phyloP scores from a whole-genome alignment of 371 early-diverging fungal species.

The Mucor circinelloides region DNA sequence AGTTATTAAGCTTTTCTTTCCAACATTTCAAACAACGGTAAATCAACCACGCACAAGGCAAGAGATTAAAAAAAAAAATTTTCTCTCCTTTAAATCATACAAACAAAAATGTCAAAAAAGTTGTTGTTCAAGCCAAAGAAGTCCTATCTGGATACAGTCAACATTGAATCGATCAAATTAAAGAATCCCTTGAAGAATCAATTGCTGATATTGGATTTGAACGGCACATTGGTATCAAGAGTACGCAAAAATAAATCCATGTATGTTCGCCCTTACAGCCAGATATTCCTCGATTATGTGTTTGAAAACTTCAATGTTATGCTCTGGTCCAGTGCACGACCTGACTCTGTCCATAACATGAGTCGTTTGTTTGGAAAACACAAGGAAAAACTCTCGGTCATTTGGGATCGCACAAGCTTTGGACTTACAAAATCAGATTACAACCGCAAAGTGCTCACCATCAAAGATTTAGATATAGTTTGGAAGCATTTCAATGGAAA shows the following conservation, averaged over 20 bases:
- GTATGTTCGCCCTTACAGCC: slow-evolving; percentile 58
- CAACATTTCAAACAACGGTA: neutral
- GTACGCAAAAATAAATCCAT: slow-evolving; percentile 29
- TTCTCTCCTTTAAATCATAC: neutral
- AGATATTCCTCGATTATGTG: slow-evolving; percentile 62
- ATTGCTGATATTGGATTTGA: slow-evolving; percentile 73
- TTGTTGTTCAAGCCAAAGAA: neutral
- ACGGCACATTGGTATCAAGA: slow-evolving; percentile 70
- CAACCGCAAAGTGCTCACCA: slow-evolving; percentile 51
- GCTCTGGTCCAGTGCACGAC: slow-evolving; percentile 81
- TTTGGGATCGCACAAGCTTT: slow-evolving; percentile 69
- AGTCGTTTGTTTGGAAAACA: slow-evolving; percentile 50
- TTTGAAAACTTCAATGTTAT: slow-evolving; percentile 68
- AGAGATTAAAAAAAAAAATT: neutral
- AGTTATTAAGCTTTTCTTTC: neutral
- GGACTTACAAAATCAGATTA: slow-evolving; percentile 49
- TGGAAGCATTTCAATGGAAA: slow-evolving; percentile 41
- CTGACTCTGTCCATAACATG: slow-evolving; percentile 63
- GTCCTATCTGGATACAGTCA: slow-evolving; percentile 13
- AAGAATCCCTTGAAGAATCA: slow-evolving; percentile 18
- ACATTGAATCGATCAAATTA: neutral
- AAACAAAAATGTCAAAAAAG: neutral
- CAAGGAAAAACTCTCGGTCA: slow-evolving; percentile 38
- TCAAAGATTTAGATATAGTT: slow-evolving; percentile 66
- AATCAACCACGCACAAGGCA: neutral